Conservation (phyloP, 2,329 filamentous ascomycete genomes). For the Ceratocystis ficicola region DNA sequence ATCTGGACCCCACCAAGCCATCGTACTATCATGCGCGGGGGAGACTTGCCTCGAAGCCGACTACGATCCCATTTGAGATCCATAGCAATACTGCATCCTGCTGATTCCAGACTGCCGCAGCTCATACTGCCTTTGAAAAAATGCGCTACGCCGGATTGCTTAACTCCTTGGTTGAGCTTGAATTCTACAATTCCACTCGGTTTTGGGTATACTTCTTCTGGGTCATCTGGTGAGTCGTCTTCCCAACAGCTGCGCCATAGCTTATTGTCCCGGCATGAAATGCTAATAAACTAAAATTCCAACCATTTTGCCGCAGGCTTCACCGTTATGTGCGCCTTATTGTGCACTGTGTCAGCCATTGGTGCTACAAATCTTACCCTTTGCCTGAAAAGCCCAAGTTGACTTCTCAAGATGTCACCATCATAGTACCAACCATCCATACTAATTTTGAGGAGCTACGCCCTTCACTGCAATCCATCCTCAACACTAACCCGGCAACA, state of each 20-base stretch:
- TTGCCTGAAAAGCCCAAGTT: slow-evolving; percentile 71
- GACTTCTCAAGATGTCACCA: slow-evolving; percentile 73
- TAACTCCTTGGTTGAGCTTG: slow-evolving; percentile 26
- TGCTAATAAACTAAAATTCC: neutral
- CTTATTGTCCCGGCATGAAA: too few relatives aligned
- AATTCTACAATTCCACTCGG: slow-evolving; percentile 34
- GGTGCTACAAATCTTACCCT: slow-evolving; percentile 73
- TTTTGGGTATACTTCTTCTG: slow-evolving; percentile 39
- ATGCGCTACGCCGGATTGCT: slow-evolving; percentile 23
- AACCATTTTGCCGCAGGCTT: slow-evolving; percentile 42
- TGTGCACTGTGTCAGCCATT: slow-evolving; percentile 75
- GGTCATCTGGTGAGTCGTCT: slow-evolving; percentile 25
- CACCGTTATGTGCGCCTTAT: slow-evolving; percentile 80
- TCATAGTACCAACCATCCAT: slow-evolving; percentile 87
- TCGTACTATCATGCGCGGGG: neutral
- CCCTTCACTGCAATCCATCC: slow-evolving; percentile 65
- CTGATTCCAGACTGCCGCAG: neutral
- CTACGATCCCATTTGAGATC: neutral
- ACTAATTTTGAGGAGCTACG: slow-evolving; percentile 73
- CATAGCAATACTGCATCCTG: neutral
- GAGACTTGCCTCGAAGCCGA: neutral
- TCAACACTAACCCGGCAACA: slow-evolving; percentile 56
- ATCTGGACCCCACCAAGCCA: neutral
- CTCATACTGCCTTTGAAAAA: slow-evolving; percentile 6
- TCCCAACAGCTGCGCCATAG: slow-evolving; percentile 24